phyloP scores from a whole-genome alignment of 768 basidiomycete genomes.

The Sutorius australiensis region DNA sequence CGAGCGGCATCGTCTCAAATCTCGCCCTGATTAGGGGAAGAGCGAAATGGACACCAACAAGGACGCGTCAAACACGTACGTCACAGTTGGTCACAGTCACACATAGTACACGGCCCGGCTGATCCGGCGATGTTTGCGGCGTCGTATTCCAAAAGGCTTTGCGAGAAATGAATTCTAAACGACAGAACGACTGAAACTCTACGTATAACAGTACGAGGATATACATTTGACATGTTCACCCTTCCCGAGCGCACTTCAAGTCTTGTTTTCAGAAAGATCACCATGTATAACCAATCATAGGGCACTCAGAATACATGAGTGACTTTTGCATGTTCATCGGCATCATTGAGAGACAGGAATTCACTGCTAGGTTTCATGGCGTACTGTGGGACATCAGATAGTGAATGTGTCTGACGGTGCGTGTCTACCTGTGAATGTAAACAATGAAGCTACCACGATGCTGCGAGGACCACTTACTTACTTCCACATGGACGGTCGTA shows the following conservation, averaged over 20 bases:
- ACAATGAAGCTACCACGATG: background rate
- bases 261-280: background rate
- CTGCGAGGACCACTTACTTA: conserved; percentile 10
- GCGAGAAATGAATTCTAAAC: background rate
- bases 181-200: conserved; percentile 7
- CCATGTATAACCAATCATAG: background rate
- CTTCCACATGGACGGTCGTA: conserved; percentile 34
- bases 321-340: conserved; percentile 15
- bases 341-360: conserved; percentile 23
- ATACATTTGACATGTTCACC: background rate
- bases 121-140: background rate
- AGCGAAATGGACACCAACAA: conserved; percentile 11
- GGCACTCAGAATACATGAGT: conserved; percentile 12
- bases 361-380: conserved; percentile 21
- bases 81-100: conserved; percentile 20
- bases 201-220: background rate
- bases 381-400: conserved; percentile 23
- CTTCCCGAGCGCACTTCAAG: background rate
- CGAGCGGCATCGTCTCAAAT: conserved; percentile 59
- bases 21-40: conserved; percentile 21
- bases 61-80: conserved; percentile 26
- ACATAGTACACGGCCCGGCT: background rate
- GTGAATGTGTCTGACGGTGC: conserved; percentile 22
- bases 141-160: background rate
- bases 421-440: conserved; percentile 26